Conservation (phyloP, 176 grass and related monocot genomes). For the Lolium perenne region DNA sequence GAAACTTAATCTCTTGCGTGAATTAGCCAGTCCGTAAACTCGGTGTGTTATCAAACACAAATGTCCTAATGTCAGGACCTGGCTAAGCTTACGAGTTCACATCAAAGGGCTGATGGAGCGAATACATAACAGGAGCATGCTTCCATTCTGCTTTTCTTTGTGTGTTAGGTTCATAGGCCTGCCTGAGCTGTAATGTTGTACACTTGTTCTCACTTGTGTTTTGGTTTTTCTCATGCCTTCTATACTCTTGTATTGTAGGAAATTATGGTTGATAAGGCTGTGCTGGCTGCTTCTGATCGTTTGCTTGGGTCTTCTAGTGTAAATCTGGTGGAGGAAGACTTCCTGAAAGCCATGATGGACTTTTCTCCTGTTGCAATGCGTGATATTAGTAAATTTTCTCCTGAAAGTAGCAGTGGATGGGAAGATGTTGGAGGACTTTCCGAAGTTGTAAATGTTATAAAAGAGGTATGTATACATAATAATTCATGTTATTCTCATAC, state of each 20-base stretch:
- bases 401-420: conserved; percentile 77
- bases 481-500: conserved; percentile 1
- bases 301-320: conserved; percentile 48
- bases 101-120: not conserved
- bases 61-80: not conserved
- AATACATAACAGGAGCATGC: not conserved
- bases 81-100: conserved; percentile 10
- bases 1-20: not conserved
- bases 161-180: not conserved
- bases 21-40: not conserved
- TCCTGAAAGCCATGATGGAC: conserved; percentile 75
- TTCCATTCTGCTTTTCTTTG: not conserved
- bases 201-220: conserved; percentile 47
- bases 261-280: conserved; percentile 84
- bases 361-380: conserved; percentile 90
- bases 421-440: conserved; percentile 83
- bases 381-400: conserved; percentile 75
- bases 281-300: conserved; percentile 63
- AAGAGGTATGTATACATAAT: conserved; percentile 64
- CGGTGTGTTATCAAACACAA: not conserved
- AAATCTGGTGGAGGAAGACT: conserved; percentile 60
- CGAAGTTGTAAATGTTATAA: conserved; percentile 68
- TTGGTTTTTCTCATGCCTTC: not conserved
- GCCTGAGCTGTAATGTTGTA: not conserved
- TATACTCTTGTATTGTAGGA: conserved; percentile 56